Evolutionary conservation across 2,329 filamentous ascomycete species (phyloP).

Genomic region (Pseudopyricularia cyperi): DNA sequence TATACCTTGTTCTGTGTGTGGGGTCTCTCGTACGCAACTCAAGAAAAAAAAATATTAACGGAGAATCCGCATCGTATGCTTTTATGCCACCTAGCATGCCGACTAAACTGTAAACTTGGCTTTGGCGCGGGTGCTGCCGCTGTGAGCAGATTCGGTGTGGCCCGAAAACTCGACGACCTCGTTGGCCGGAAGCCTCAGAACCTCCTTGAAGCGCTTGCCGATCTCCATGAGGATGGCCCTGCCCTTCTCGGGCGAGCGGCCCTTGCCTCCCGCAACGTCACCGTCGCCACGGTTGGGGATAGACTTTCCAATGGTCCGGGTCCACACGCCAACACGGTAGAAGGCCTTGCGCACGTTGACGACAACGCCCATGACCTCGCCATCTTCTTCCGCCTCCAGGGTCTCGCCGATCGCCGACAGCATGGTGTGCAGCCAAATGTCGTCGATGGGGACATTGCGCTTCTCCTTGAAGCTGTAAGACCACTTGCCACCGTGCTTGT

Average conservation of each 20-base stretch:
- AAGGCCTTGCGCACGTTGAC: conserved; percentile 98
- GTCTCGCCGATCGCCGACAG: conserved; percentile 95
- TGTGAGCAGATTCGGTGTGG: conserved; percentile 86
- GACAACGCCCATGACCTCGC: conserved; percentile 97
- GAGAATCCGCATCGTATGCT: background rate
- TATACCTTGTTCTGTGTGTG: background rate
- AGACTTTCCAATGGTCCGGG: conserved; percentile 78
- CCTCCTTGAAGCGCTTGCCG: conserved; percentile 83
- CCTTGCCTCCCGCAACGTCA: conserved; percentile 63
- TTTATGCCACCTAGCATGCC: background rate
- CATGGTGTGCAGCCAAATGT: conserved; percentile 95
- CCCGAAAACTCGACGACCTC: conserved; percentile 91
- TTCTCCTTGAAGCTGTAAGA: conserved; percentile 97
- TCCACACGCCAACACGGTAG: conserved; percentile 97
- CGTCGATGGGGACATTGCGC: conserved; percentile 80
- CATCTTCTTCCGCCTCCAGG: conserved; percentile 85
- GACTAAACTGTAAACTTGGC: conserved; percentile 76
- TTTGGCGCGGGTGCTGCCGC: conserved; percentile 89
- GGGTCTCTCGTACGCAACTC: background rate
- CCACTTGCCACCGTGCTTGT: conserved; percentile 99
- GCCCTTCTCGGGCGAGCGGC: conserved; percentile 67
- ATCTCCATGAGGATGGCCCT: conserved; percentile 75
- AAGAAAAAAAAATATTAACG: background rate
- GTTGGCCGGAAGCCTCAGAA: conserved; percentile 62
- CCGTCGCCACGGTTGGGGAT: conserved; percentile 64